Evolutionary conservation across 2,329 filamentous ascomycete species (phyloP), one percentile per base, ranked within the genome.

Genomic region (Xylariomycetidae sp.): DNA sequence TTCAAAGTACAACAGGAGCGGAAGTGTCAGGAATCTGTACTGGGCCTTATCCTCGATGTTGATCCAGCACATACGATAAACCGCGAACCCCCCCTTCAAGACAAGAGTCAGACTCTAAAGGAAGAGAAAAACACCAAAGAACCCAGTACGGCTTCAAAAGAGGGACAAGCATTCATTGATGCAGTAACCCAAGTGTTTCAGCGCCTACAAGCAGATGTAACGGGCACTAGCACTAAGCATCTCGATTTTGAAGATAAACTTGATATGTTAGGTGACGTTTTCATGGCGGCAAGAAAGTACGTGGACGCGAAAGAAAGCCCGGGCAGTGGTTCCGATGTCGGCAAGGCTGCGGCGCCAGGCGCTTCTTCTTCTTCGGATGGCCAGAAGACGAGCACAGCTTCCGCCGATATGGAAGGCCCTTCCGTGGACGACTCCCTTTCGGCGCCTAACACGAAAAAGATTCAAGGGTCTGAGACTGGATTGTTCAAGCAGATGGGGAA

Each of bases 31-130:
- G 76, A 80, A 42, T 57, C 62, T 1, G 65, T 73, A 0, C 46
- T 80, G 4, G 70, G 63, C 3, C 64, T 59, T 27, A 69, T 80
- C 12, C 71, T 80, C 30, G 71, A 69, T 25, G 50, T 75, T 2
- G 67, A 75, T 27, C 57, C 63, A 4, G 58, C 48, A 15, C 45
- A 62, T 3, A 41, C 54, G 11, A 63, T 57, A 30, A 39, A 54
- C 3, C 50, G 51, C 42, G 31, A 54, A 44, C 25, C 32, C 44
- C 7, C 40, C 41, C 34, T 51, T 27, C 28, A 45, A 28, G 42
- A 33, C 26, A 36, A 43, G 22, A n/a, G n/a, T 23, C 8, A 23
- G 2, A 11, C 25, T 12, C n/a, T 17, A 13, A 50, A 43, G 38
- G 56, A 48, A 22, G 48, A 9, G 52, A 65, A 28, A 47, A 54